Evolutionary conservation across 2,329 filamentous ascomycete species (phyloP), one percentile per base, ranked within the genome.

Genomic region (Ophiobolus disseminans): DNA sequence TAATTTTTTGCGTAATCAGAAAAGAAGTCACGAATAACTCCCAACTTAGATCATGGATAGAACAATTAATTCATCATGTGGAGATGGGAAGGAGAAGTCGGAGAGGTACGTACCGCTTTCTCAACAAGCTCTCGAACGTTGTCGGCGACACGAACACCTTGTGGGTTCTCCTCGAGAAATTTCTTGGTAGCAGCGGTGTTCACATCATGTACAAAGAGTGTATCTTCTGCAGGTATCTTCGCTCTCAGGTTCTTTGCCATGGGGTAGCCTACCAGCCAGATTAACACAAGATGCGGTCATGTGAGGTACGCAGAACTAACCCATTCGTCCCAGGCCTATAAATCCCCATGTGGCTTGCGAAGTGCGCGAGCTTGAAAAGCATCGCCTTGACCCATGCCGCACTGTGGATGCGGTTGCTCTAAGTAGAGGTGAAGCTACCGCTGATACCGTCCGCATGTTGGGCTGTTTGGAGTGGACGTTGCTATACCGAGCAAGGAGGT

Each of bases 41-140:
- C 84, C 84, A 86, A 88, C 85, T 88, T 88, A 87, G 85, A 87
- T 88, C 85, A 88, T 86, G 78, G 75, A 81, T 78, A 76, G 77
- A 76, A 71, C 57, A 69, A 70, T 71, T 61, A 55, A 56, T 63
- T 82, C 80, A 83, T 83, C 82, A 82, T 74, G 53, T 45, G n/a
- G n/a, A n/a, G 55, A 60, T 5, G 22, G 25, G 36, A 38, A 26
- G 8, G 50, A 47, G 19, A 42, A 41, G 48, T n/a, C 13, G 23
- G 26, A 30, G 19, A 51, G 31, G 35, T 41, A 60, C 86, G 70
- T 81, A 89, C 87, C 67, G 86, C 80, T 69, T 84, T 81, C 70
- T 88, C 84, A 11, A 85, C 85, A 39, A 89, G 79, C 57, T 88
- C 82, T 48, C 83, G 77, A 6, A 85, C 80, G 56, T 71, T 81